Base-by-base conservation (phyloP, 2,329 filamentous ascomycete species). In the Verticillium nonalfalfae region DNA sequence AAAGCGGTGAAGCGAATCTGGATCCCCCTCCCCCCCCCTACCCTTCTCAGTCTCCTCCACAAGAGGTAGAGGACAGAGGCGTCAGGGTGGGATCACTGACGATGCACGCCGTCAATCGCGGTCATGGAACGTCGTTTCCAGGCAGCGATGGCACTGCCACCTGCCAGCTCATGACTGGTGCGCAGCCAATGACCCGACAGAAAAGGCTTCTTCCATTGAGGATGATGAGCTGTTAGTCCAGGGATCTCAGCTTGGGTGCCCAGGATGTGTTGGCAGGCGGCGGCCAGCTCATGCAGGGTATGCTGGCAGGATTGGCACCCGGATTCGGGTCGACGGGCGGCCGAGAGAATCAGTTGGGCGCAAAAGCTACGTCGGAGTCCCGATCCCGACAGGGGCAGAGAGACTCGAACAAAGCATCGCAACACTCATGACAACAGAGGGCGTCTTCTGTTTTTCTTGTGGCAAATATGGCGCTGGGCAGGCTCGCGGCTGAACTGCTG, bases 211-310 rank as follows among this genome's bases (percentile, higher is more conserved):
- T 58, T 64, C 60, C 61, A 63, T 61, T 21, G 31, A 57, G 50
- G 18, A 60, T 58, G 38, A 57, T 39, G 61, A 63, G 59, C 62
- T 61, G 66, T 62, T 64, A 40, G 58, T 59, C 40, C 26, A 36
- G 59, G 61, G 61, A 35, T 57, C 9, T 39, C 61, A 60, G 63
- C 62, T 56, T 59, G 60, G 61, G 59, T 62, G 60, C 62, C 64
- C 63, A 63, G 61, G 66, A 66, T 70, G 69, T 64, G 69, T 61
- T 71, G 67, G 66, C 68, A 71, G 55, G n/a, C 45, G n/a, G 40
- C 62, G 62, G 62, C 64, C 61, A 65, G 57, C 65, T 65, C 66
- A 68, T 67, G 66, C 67, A 64, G 45, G 59, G 50, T 60, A 57
- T 52, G 45, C 18, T 52, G 45, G 45, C 45, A 52, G 45, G 21